Evolutionary conservation across 805 yeast species (phyloP), one percentile per base, ranked within the genome.

Genomic region (Jamesozyma piceae): DNA sequence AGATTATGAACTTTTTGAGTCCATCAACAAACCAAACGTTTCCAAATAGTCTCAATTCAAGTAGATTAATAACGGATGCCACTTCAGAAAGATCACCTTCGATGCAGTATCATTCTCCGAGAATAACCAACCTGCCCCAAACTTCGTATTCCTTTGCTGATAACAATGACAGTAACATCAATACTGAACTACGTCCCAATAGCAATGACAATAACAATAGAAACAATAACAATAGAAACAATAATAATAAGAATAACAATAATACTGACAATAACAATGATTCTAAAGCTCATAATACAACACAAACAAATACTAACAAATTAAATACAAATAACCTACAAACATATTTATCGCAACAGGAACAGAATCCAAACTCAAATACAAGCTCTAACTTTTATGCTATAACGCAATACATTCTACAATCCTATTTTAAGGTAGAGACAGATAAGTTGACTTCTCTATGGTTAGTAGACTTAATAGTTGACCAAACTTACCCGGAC

Each of bases 401-500:
- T n/a, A 54, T 57, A 17, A 52, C 62, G 29, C 60, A 57, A 42
- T 57, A 55, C 42, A 56, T 60, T 32, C 38, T 60, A 28, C 60
- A 57, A 35, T 46, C 51, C n/a, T 59, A 57, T 39, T 60, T 56
- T 48, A 55, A 57, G 42, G 60, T 59, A 11, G 49, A 50, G 17
- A 39, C 46, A 17, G 43, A 49, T 27, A 47, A 42, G 19, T 42
- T 57, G 37, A 40, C 42, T 3, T 40, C 52, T 19, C 42, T 62
- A 26, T 53, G 49, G 32, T 42, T 60, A 28, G 51, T 54, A 17
- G 66, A 62, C 42, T 43, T 62, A 31, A 55, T 60, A 11, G 63
- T 60, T 8, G 66, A 62, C 42, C 63, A 60, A 49, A 60, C 65
- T 9, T 62, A 59, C 38, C 55, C 64, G 8, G 58, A 60, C 42